Base-by-base conservation (phyloP, 495 filamentous ascomycete genomes). In the Trichoderma virens region DNA sequence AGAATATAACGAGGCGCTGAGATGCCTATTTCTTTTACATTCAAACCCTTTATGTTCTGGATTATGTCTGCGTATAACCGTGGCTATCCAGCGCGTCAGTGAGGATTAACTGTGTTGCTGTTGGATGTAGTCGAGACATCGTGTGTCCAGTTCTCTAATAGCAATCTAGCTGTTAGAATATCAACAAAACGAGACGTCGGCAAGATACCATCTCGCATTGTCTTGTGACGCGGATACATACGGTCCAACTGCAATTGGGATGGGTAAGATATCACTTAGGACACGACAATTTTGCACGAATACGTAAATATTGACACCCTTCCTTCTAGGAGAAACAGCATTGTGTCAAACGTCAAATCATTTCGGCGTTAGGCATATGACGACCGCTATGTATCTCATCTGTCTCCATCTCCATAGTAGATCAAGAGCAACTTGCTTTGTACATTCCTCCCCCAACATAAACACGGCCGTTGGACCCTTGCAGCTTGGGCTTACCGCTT, bases 271-370 rank as follows among this genome's bases (percentile, higher is more conserved):
- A 18, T 0, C 3, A 11, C 14, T 20, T n/a, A 51, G 23, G 16
- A 2, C n/a, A 51, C 45, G 23, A n/a, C 8, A 7, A 20, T 51
- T 6, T 20, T 27, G 23, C 8, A 51, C 45, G n/a, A 51, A 51
- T 51, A 5, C 14, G 1, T 20, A 51, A 20, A 51, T 1, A 51
- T 20, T 25, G 45, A 51, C n/a, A 6, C 45, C 3, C 45, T 51
- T 51, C 45, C 2, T 7, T 35, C 6, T 35, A 35, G 34, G 41
- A 45, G 41, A 45, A 14, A 45, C 11, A 45, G n/a, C 16, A 31
- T 27, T 56, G 25, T 56, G 51, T 56, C 51, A 56, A 18, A 45
- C 41, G 41, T 56, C 51, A 56, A 56, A 28, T 56, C 51, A 56
- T 56, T 56, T 56, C 51, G 18, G 23, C 25, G 11, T 13, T 56